These are phyloP conservation scores for Taxawa tesnikishii DNA, from an alignment of 2,329 filamentous ascomycete genomes.

Conservation along the genomic window DNA sequence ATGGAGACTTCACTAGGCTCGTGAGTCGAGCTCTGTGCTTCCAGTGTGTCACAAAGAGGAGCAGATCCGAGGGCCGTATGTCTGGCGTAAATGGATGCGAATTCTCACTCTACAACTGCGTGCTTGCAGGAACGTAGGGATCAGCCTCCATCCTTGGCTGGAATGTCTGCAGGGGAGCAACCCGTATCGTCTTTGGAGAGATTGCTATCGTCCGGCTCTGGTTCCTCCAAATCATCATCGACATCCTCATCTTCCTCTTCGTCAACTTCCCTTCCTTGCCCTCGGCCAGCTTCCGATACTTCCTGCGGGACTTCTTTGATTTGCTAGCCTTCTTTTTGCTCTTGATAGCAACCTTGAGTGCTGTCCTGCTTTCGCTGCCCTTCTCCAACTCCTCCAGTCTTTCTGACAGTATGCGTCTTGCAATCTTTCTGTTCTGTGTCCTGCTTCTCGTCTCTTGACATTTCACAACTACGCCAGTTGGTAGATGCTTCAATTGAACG, in stretches of 20 bases:
- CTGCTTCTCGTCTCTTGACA: constrained; percentile 83
- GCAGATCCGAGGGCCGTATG: too few relatives aligned
- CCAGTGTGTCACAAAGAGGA: neutral
- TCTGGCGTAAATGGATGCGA: too few relatives aligned
- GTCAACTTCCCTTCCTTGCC: constrained; percentile 25
- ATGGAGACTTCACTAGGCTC: too few relatives aligned
- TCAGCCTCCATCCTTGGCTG: too few relatives aligned
- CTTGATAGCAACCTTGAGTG: constrained; percentile 50
- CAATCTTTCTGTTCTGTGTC: constrained; percentile 76
- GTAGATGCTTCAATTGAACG: constrained; percentile 81
- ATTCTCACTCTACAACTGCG: too few relatives aligned
- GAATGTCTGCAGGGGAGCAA: too few relatives aligned
- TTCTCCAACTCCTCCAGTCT: constrained; percentile 63
- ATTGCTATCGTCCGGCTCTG: too few relatives aligned
- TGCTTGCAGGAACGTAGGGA: too few relatives aligned
- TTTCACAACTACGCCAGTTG: constrained; percentile 88
- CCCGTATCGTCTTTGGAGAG: too few relatives aligned
- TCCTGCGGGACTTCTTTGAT: constrained; percentile 70
- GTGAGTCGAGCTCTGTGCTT: too few relatives aligned
- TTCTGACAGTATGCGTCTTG: constrained; percentile 63
- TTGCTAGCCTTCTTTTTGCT: constrained; percentile 62
- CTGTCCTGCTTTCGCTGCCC: constrained; percentile 55
- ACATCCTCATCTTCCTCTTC: constrained; percentile 9
- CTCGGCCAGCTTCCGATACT: constrained; percentile 54
- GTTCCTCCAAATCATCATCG: constrained; percentile 6